Conservation (phyloP, 176 grass and related monocot species). For the Juncus inflexus region DNA sequence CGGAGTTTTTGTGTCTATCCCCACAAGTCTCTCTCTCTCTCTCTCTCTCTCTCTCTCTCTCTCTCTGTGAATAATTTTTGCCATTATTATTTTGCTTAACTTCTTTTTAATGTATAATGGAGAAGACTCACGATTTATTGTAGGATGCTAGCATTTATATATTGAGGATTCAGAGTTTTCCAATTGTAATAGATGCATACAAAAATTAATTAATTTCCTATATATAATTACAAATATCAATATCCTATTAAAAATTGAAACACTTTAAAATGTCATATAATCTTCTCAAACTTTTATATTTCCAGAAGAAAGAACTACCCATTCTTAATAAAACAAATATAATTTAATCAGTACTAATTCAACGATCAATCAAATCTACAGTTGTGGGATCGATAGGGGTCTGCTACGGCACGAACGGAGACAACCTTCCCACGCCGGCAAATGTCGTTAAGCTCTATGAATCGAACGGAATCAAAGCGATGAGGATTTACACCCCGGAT, state of each 20-base stretch:
- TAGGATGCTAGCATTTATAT: background rate
- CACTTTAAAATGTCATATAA: background rate
- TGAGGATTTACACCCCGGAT: conserved; percentile 48
- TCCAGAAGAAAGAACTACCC: background rate
- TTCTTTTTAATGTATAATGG: background rate
- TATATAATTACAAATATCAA: background rate
- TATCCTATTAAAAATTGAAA: background rate
- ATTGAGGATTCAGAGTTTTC: background rate
- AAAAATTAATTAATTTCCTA: background rate
- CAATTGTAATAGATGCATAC: background rate
- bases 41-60: background rate
- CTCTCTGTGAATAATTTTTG: background rate
- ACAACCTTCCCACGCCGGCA: conserved; percentile 40
- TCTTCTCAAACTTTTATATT: background rate
- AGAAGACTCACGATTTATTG: background rate
- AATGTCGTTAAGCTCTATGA: conserved; percentile 54
- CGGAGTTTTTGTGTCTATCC: conserved; percentile 24
- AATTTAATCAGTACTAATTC: background rate
- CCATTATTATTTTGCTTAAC: background rate
- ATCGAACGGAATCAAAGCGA: conserved; percentile 41
- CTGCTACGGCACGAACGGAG: conserved; percentile 42
- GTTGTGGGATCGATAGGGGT: conserved; percentile 32
- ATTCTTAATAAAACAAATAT: background rate
- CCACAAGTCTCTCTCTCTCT: conserved; percentile 25
- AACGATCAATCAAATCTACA: background rate